A percentile compares a stretch with the other conserved stretches of the same genome.
Evolutionary conservation across 179 eudicot species (phyloP).

Genomic region (Actinidia arguta): DNA sequence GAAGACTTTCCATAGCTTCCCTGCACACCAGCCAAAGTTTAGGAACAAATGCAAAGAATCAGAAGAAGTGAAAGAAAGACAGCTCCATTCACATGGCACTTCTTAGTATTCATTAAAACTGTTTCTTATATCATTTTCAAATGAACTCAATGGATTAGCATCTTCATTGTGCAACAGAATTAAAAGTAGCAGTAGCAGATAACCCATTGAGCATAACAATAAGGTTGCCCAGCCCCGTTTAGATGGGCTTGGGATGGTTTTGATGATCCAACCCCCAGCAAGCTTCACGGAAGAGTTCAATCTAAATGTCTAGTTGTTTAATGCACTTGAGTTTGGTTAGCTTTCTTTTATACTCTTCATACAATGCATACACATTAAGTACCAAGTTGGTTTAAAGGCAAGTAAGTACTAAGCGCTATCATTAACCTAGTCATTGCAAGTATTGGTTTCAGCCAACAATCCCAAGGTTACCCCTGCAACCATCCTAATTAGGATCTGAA

Average conservation of each 20-base stretch:
- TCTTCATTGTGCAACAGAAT: too few species aligned
- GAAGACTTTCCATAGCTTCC: slow-evolving; percentile 34
- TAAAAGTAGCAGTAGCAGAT: background rate
- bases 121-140: background rate
- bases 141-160: too few species aligned
- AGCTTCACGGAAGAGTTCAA: background rate
- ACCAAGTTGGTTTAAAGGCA: background rate
- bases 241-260: slow-evolving; percentile 8
- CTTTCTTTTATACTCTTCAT: background rate
- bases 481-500: background rate
- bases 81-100: background rate
- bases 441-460: background rate
- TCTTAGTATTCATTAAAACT: background rate
- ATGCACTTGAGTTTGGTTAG: slow-evolving; percentile 1
- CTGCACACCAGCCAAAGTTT: slow-evolving; percentile 26
- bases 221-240: background rate
- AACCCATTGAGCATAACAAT: background rate
- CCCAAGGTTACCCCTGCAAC: background rate
- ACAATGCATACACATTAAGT: background rate
- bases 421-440: background rate
- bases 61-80: background rate
- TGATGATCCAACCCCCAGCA: background rate
- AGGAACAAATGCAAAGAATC: slow-evolving; percentile 5
- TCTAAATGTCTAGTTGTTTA: background rate
- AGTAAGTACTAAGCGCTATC: slow-evolving; percentile 7